Conservation (phyloP, 2,329 filamentous ascomycete genomes). For the Westerdykella ornata region DNA sequence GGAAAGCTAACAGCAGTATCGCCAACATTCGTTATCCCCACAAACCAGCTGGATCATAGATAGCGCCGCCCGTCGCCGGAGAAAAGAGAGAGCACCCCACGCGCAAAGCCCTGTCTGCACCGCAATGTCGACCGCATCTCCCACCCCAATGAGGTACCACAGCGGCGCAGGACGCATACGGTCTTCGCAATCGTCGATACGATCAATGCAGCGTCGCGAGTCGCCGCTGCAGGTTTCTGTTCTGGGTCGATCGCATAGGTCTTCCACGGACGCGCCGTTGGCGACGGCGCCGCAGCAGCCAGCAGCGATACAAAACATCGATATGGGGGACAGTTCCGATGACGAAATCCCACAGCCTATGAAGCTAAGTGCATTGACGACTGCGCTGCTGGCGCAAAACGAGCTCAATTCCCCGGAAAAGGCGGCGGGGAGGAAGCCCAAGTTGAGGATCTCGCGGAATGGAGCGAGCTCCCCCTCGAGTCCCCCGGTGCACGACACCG, state of each 20-base stretch:
- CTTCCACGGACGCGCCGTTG: conserved; percentile 38
- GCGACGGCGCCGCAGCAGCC: no score
- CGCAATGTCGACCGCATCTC: conserved; percentile 37
- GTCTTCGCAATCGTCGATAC: conserved; percentile 26
- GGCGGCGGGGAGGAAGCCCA: conserved; percentile 30
- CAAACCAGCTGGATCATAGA: conserved; percentile 11
- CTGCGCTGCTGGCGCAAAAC: conserved; percentile 62
- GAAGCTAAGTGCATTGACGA: conserved; percentile 89
- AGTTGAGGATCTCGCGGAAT: conserved; percentile 35
- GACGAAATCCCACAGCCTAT: conserved; percentile 82
- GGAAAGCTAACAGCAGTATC: conserved; percentile 32
- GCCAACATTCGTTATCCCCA: conserved; percentile 36
- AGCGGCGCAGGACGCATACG: conserved; percentile 30
- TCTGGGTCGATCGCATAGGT: conserved; percentile 41
- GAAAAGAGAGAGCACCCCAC: conserved; percentile 10
- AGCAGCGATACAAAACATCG: conserved; percentile 42
- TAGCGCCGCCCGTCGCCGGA: conserved; percentile 11
- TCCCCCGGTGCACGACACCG: conserved; percentile 34
- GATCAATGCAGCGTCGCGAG: conserved; percentile 34
- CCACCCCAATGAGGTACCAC: conserved; percentile 37
- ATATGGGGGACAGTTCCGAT: conserved; percentile 79
- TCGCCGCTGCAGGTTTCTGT: conserved; percentile 40
- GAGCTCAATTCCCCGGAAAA: conserved; percentile 38
- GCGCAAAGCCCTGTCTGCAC: conserved; percentile 4
- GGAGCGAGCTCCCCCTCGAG: conserved; percentile 26